These are phyloP conservation scores for Penicillium tannophilum DNA, from an alignment of 495 filamentous ascomycete species.

Conservation along the genomic window DNA sequence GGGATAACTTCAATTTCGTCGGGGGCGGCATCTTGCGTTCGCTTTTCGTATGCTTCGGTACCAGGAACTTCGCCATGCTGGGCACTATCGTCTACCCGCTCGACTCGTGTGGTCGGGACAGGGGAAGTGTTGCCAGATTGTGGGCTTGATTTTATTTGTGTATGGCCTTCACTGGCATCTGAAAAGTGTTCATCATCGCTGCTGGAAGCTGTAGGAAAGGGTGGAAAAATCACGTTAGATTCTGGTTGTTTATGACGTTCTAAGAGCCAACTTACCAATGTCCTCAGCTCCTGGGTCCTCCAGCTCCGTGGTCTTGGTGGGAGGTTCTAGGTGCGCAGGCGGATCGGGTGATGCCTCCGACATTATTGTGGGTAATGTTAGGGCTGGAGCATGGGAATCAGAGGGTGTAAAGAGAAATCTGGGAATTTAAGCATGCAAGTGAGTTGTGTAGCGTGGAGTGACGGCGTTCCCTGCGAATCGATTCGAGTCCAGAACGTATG, in stretches of 20 bases:
- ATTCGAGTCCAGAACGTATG: slow-evolving; percentile 39
- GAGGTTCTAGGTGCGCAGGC: slow-evolving; percentile 61
- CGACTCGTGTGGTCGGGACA: slow-evolving; percentile 63
- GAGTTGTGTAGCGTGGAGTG: slow-evolving; percentile 26
- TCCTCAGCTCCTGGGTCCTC: slow-evolving; percentile 85
- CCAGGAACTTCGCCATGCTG: slow-evolving; percentile 65
- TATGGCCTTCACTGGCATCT: slow-evolving; percentile 75
- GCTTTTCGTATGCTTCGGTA: slow-evolving; percentile 59
- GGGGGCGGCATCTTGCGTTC: slow-evolving; percentile 63
- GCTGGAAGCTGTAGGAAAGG: slow-evolving; percentile 51
- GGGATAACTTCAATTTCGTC: slow-evolving; percentile 65
- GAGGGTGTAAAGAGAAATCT: slow-evolving; percentile 18
- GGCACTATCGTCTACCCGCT: slow-evolving; percentile 59
- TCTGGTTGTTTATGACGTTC: slow-evolving; percentile 10
- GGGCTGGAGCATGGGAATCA: slow-evolving; percentile 17
- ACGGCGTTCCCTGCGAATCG: slow-evolving; percentile 37
- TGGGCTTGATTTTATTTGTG: slow-evolving; percentile 34
- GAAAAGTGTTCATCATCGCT: slow-evolving; percentile 87
- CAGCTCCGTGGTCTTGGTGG: slow-evolving; percentile 61
- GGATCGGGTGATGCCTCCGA: slow-evolving; percentile 43
- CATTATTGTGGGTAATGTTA: slow-evolving; percentile 35
- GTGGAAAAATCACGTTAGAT: slow-evolving; percentile 5
- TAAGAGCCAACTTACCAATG: slow-evolving; percentile 57
- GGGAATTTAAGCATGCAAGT: slow-evolving; percentile 20
- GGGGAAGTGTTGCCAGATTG: slow-evolving; percentile 51